phyloP scores from a whole-genome alignment of 768 basidiomycete species.

The Clavaria fumosa region DNA sequence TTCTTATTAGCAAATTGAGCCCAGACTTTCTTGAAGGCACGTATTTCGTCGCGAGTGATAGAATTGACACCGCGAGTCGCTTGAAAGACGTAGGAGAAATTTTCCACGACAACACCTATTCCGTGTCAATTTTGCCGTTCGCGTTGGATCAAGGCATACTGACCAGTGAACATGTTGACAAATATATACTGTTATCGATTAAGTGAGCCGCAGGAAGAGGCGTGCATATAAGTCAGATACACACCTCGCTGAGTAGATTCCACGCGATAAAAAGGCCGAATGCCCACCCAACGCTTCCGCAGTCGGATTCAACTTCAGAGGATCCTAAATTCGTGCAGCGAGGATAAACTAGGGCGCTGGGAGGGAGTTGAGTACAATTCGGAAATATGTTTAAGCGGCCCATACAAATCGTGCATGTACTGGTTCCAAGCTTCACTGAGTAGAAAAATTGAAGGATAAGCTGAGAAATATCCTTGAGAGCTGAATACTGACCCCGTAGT shows the following conservation, averaged over 20 bases:
- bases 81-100: constrained; percentile 92
- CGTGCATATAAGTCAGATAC: constrained; percentile 9
- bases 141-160: constrained; percentile 5
- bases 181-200: constrained; percentile 64
- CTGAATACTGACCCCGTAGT: constrained; percentile 78
- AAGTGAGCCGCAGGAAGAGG: constrained; percentile 3
- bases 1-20: constrained; percentile 65
- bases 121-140: constrained; percentile 1
- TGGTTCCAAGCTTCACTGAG: constrained; percentile 88
- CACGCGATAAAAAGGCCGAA: constrained; percentile 83
- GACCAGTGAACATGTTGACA: constrained; percentile 88
- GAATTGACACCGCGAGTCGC: constrained; percentile 66
- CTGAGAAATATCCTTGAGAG: too few relatives aligned
- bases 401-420: constrained; percentile 94
- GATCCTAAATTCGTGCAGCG: constrained; percentile 49
- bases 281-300: constrained; percentile 74
- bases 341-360: constrained; percentile 60
- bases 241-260: constrained; percentile 90
- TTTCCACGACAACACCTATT: constrained; percentile 81
- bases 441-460: too few relatives aligned
- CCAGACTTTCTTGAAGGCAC: constrained; percentile 91
- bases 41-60: constrained; percentile 83
- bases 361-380: constrained; percentile 5
- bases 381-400: constrained; percentile 15
- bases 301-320: constrained; percentile 55